Base-by-base conservation (phyloP, 805 yeast genomes). In the Clavispora vitiphila region DNA sequence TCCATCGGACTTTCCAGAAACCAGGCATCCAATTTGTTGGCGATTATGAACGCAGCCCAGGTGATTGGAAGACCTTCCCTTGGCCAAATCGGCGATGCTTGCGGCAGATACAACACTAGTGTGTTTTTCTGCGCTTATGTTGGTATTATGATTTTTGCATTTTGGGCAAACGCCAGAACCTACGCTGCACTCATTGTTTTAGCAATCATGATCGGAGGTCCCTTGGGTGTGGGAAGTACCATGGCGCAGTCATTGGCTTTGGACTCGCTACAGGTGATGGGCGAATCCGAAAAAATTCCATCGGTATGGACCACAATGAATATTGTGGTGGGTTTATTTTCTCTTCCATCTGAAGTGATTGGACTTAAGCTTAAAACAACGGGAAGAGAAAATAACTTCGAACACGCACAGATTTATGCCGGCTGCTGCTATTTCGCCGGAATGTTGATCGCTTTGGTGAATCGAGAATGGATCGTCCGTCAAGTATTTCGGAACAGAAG, bases 391-490 rank as follows among this genome's bases (percentile, higher is more conserved):
- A 35, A 45, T 19, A 35, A 32, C 4, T 82, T 74, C 49, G 59
- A 76, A 26, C 72, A 81, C 48, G 70, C 83, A 1, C 87, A 81
- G 52, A 66, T 80, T 1, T 80, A 79, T 55, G 72, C 79, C 4
- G 87, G 85, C 2, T 52, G 69, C 15, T 57, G 74, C 35, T 74
- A 72, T 47, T 53, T 72, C n/a, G 59, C 58, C 9, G 74, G 74
- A 0, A 53, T 72, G 9, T 5, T 77, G 3, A 42, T 77, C 21
- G 58, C 74, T 41, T 43, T 77, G 1, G 61, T 76, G 0, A 61
- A 78, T 16, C 65, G 89, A 48, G 82, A 78, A 47, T 67, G 69
- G 65, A 64, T 74, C 41, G 75, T 81, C 2, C 39, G 53, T 7
- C 44, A 44, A 23, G 47, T 47, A 9, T 44, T 50, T 20, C 26